Evolutionary conservation across 257 asterid genomes (phyloP).

Genomic region (Solanum tarapatanum): DNA sequence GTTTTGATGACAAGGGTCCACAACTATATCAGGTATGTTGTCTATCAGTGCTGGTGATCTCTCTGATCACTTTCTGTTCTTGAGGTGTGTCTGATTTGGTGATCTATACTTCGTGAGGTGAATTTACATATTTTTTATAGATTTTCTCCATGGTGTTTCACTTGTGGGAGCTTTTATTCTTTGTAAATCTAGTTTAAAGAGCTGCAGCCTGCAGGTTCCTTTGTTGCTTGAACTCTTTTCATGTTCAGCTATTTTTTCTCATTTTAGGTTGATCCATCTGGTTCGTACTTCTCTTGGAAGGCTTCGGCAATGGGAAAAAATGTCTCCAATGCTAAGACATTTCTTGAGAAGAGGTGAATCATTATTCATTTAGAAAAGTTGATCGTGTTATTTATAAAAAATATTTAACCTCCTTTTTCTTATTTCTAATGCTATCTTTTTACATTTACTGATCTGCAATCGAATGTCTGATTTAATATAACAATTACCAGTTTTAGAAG

Average conservation of each 20-base stretch:
- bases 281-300: constrained; percentile 98
- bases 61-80: neutral
- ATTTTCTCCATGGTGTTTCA: neutral
- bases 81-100: neutral
- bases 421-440: neutral
- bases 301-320: constrained; percentile 99
- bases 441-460: neutral
- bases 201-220: neutral
- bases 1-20: constrained; percentile 98
- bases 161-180: neutral
- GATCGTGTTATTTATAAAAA: neutral
- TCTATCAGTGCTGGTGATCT: neutral
- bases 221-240: neutral
- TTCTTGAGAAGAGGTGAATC: constrained; percentile 85
- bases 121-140: neutral
- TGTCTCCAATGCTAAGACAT: constrained; percentile 96
- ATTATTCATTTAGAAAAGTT: neutral
- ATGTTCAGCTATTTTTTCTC: neutral
- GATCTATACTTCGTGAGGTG: neutral
- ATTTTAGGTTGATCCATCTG: constrained; percentile 91
- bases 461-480: neutral
- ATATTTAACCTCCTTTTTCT: neutral
- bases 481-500: neutral
- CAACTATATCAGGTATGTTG: constrained; percentile 76
- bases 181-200: neutral